These are phyloP conservation scores for Fusarium avenaceum DNA, from an alignment of 2,329 filamentous ascomycete genomes.

Conservation along the genomic window DNA sequence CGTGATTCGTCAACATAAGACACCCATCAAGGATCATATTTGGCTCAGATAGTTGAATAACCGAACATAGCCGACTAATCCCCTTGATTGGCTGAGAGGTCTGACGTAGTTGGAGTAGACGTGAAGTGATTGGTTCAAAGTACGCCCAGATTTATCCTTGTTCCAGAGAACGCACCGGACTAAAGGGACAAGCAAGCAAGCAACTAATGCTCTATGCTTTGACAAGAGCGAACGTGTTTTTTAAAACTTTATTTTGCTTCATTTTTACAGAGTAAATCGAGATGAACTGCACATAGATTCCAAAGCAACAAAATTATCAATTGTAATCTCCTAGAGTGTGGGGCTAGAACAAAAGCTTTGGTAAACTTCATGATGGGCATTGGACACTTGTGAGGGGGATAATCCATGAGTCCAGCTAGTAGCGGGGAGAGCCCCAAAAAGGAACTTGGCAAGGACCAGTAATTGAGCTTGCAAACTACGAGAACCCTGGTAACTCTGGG, in stretches of 20 bases:
- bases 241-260: constrained; percentile 19
- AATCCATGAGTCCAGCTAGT: constrained; percentile 17
- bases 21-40: constrained; percentile 21
- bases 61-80: constrained; percentile 49
- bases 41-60: constrained; percentile 18
- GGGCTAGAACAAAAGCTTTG: constrained; percentile 22
- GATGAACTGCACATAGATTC: neutral
- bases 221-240: constrained; percentile 1
- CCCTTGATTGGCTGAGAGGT: constrained; percentile 38
- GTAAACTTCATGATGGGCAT: constrained; percentile 36
- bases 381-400: constrained; percentile 14
- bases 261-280: neutral
- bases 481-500: constrained; percentile 34
- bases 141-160: constrained; percentile 39
- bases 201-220: constrained; percentile 7
- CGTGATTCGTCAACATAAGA: constrained; percentile 35
- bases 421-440: constrained; percentile 18
- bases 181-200: constrained; percentile 37
- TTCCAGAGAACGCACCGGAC: constrained; percentile 38
- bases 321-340: constrained; percentile 26
- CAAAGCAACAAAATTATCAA: neutral
- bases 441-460: constrained; percentile 34
- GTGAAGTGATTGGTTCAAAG: constrained; percentile 36
- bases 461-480: constrained; percentile 35
- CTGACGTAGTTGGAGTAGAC: neutral